These are phyloP conservation scores for Penicillium verrucosum DNA, from an alignment of 2,329 filamentous ascomycete genomes.

Conservation along the genomic window DNA sequence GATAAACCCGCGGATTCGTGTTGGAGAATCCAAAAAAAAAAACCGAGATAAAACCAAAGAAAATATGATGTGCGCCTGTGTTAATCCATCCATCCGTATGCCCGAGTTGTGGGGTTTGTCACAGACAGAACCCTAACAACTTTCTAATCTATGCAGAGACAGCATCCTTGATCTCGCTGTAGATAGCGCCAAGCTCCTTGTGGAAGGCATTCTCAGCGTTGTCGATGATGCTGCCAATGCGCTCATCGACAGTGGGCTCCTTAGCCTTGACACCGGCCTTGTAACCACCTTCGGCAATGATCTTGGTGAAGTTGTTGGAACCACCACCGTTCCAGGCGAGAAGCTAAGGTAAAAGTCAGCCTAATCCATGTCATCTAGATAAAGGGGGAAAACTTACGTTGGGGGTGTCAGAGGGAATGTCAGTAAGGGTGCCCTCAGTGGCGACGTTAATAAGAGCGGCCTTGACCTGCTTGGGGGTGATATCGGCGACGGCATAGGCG, in stretches of 20 bases:
- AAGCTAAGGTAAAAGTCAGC: constrained; percentile 49
- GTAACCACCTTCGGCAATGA: constrained; percentile 72
- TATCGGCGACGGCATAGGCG: constrained; percentile 80
- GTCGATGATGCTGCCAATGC: constrained; percentile 44
- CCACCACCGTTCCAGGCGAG: constrained; percentile 99
- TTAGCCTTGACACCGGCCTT: constrained; percentile 40
- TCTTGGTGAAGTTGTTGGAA: constrained; percentile 82
- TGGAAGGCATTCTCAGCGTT: constrained; percentile 47
- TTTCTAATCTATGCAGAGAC: constrained; percentile 45
- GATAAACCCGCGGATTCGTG: constrained; percentile 18
- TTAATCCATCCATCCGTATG: constrained; percentile 29
- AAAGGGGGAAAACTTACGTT: constrained; percentile 57
- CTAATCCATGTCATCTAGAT: not conserved
- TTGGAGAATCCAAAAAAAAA: constrained; percentile 18
- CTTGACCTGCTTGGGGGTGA: constrained; percentile 95
- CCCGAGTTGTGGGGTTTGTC: constrained; percentile 18
- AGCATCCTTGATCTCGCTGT: constrained; percentile 44
- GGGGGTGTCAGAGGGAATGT: constrained; percentile 79
- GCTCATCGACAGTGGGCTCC: constrained; percentile 32
- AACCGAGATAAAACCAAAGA: constrained; percentile 17
- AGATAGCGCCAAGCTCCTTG: constrained; percentile 48
- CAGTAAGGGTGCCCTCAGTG: constrained; percentile 71
- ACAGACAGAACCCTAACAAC: constrained; percentile 19
- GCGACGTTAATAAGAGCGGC: constrained; percentile 77
- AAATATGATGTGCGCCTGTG: constrained; percentile 30